Evolutionary conservation across 2,329 filamentous ascomycete species (phyloP).

Genomic region (Alternaria arborescens): DNA sequence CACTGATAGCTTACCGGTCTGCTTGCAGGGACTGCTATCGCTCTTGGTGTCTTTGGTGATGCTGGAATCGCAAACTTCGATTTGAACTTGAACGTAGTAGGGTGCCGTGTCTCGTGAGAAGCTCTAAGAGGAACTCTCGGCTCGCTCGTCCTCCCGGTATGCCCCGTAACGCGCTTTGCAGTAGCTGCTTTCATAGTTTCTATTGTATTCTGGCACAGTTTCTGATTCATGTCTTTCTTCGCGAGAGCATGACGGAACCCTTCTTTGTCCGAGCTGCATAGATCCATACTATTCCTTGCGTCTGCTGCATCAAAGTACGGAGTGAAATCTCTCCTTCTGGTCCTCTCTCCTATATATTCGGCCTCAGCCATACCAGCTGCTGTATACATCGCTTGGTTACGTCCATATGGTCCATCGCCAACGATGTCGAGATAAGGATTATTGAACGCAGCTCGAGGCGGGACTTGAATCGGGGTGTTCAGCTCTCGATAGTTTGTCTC

Average conservation of each 20-base stretch:
- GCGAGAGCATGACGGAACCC: background rate
- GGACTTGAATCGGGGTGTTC: accelerated
- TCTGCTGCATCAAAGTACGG: conserved; percentile 1
- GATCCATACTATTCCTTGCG: background rate
- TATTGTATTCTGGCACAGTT: background rate
- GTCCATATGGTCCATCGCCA: background rate
- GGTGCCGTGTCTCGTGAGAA: background rate
- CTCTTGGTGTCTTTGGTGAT: background rate
- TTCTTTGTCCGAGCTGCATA: background rate
- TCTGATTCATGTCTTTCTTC: background rate
- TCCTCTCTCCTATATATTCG: background rate
- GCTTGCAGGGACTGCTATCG: background rate
- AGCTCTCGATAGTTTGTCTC: background rate
- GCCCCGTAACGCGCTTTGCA: background rate
- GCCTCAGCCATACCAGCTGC: background rate
- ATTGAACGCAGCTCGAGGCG: background rate
- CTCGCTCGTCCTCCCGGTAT: background rate
- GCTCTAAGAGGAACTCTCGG: too few relatives aligned
- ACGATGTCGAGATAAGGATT: background rate
- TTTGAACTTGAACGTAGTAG: accelerated
- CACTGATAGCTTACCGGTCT: background rate
- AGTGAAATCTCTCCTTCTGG: background rate
- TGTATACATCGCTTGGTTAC: background rate
- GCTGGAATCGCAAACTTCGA: accelerated
- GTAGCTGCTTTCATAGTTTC: background rate